A percentile compares a stretch with the other conserved stretches of the same genome.
Evolutionary conservation across 2,329 filamentous ascomycete genomes (phyloP).

Genomic region (Hortaea sp.): DNA sequence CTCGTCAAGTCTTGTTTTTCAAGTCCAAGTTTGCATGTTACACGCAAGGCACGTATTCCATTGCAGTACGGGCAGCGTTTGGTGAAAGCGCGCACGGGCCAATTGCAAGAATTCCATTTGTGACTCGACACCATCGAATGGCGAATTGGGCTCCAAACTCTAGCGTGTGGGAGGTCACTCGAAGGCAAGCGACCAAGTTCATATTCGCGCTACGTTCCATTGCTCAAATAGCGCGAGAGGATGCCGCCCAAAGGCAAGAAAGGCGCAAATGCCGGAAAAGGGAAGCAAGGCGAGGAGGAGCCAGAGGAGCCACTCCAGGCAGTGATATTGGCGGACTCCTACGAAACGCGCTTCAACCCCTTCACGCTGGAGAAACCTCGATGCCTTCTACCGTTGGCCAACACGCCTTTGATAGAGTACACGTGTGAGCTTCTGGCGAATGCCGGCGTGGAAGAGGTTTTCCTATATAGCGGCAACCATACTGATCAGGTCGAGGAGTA

Average conservation of each 20-base stretch:
- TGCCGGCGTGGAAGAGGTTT: constrained; percentile 89
- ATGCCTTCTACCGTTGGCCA: constrained; percentile 89
- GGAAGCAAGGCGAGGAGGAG: constrained; percentile 42
- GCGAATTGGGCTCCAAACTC: no score
- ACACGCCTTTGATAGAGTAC: constrained; percentile 92
- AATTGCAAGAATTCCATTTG: no score
- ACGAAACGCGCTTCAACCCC: constrained; percentile 82
- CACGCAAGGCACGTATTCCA: no score
- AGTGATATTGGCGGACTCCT: constrained; percentile 80
- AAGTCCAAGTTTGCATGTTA: no score
- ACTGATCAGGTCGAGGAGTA: constrained; percentile 80
- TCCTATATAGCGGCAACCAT: constrained; percentile 82
- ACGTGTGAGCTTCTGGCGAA: constrained; percentile 93
- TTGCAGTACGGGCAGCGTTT: no score
- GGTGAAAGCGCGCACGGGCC: no score
- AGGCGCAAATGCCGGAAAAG: constrained; percentile 26
- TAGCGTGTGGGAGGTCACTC: no score
- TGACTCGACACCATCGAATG: no score
- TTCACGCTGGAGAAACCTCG: constrained; percentile 82
- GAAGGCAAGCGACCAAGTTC: no score
- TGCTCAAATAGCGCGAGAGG: not conserved
- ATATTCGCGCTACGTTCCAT: no score
- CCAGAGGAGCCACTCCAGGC: constrained; percentile 54
- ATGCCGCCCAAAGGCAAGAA: constrained; percentile 43
- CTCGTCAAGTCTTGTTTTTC: no score